Evolutionary conservation across 2,329 filamentous ascomycete genomes (phyloP).

Genomic region (Verticillium albo-atrum): DNA sequence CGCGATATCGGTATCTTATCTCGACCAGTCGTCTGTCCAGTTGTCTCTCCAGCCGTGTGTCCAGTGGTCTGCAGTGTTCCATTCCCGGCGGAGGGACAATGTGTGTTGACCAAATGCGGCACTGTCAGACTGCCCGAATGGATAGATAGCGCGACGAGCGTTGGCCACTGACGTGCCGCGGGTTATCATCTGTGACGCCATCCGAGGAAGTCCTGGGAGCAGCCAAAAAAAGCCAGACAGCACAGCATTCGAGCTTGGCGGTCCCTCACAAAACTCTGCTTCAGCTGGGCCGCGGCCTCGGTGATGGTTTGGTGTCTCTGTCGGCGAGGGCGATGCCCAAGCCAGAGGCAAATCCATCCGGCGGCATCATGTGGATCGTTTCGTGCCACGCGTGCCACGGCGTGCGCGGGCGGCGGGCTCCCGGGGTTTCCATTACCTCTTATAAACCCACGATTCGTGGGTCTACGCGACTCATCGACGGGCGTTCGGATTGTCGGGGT

Average conservation of each 20-base stretch:
- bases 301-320: not conserved
- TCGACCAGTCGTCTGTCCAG: not conserved
- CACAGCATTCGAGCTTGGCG: too few relatives aligned
- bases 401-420: not conserved
- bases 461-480: not conserved
- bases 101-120: not conserved
- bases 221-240: too few relatives aligned
- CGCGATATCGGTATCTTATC: not conserved
- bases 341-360: not conserved
- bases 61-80: not conserved
- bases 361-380: slow-evolving; percentile 6
- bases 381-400: not conserved
- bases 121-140: not conserved
- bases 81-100: not conserved
- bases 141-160: not conserved
- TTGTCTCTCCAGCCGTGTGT: too few relatives aligned
- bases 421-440: slow-evolving; percentile 10
- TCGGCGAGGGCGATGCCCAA: not conserved
- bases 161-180: not conserved
- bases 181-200: not conserved
- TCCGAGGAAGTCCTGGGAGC: not conserved
- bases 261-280: not conserved
- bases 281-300: not conserved
- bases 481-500: not conserved
- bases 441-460: slow-evolving; percentile 11